Evolutionary conservation across 208 protist genomes (phyloP).

Genomic region (Leishmania aethiopica): DNA sequence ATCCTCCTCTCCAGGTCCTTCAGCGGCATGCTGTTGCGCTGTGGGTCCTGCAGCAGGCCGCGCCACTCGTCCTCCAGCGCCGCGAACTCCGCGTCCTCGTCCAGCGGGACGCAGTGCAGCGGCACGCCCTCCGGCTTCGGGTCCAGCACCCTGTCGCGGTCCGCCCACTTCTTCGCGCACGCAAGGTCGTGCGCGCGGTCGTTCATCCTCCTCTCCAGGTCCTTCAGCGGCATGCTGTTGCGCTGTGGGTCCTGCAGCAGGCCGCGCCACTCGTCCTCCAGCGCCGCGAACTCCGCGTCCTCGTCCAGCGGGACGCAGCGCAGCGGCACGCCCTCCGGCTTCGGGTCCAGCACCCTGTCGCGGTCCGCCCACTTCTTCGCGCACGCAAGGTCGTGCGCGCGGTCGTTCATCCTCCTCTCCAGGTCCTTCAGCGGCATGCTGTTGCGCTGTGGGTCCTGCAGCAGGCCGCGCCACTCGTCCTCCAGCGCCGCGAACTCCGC

Average conservation of each 20-base stretch:
- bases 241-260: slow-evolving; percentile 12
- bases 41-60: too few relatives aligned
- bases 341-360: slow-evolving; percentile 40
- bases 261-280: slow-evolving; percentile 30
- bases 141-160: too few relatives aligned
- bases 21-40: background rate
- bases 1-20: slow-evolving; percentile 35
- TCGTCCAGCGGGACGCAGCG: slow-evolving; percentile 37
- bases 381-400: too few relatives aligned
- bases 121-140: too few relatives aligned
- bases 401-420: slow-evolving; percentile 47
- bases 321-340: slow-evolving; percentile 55
- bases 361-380: slow-evolving; percentile 45
- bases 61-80: too few relatives aligned
- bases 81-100: too few relatives aligned
- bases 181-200: slow-evolving; percentile 52
- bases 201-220: slow-evolving; percentile 39
- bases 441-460: slow-evolving; percentile 1
- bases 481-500: slow-evolving; percentile 34
- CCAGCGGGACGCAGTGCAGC: too few relatives aligned
- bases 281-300: slow-evolving; percentile 32
- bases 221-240: slow-evolving; percentile 8
- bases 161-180: slow-evolving; percentile 31
- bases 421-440: background rate
- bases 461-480: slow-evolving; percentile 23